Base-by-base conservation (phyloP, 2,329 filamentous ascomycete species). In the Aspergillus brunneoviolaceus region DNA sequence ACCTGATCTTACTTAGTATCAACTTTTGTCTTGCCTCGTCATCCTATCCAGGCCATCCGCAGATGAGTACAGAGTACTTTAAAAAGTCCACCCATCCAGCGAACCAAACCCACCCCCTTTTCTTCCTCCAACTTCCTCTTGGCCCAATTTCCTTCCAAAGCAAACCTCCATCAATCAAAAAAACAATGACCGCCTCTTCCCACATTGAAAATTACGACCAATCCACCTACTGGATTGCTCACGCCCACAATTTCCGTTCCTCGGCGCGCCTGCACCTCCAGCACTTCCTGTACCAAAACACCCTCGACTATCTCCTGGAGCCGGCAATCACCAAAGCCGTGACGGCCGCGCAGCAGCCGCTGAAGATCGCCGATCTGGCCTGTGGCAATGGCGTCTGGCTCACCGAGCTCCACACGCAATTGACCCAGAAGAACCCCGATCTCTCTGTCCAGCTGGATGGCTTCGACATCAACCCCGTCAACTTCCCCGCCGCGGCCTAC, bases 241-340 rank as follows among this genome's bases (percentile, higher is more conserved):
- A 19, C 9, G 49, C 49, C 49, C 25, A 23, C 25, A 51, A 51
- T 25, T 51, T 51, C 23, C 49, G 49, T 2, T 29, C 49, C 9
- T 31, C 49, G 2, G 49, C 49, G 27, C 53, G 53, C 16, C 53
- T 56, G 11, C 39, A 56, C 27, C 58, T 72, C 1, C 68, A 72
- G 29, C 70, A 72, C 49, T 57, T 57, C n/a, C 63, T 72, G 19
- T 52, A 57, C 53, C 65, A 71, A 49, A 69, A 69, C 42, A 70
- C 68, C 0, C 56, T 71, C 5, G 63, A 59, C 19, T 58, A 62
- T 42, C 58, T 70, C 31, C 45, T 73, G 11, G 63, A 70, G 1
- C 65, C 66, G 0, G 29, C 25, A 4, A 48, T 70, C 9, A 48
- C 64, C 14, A 50, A 55, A 2, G 48, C 56, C 42, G 53, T 61